A percentile compares a stretch with the other conserved stretches of the same genome.
Conservation (phyloP, 2,329 filamentous ascomycete genomes). For the Chalaropsis ovoidea region DNA sequence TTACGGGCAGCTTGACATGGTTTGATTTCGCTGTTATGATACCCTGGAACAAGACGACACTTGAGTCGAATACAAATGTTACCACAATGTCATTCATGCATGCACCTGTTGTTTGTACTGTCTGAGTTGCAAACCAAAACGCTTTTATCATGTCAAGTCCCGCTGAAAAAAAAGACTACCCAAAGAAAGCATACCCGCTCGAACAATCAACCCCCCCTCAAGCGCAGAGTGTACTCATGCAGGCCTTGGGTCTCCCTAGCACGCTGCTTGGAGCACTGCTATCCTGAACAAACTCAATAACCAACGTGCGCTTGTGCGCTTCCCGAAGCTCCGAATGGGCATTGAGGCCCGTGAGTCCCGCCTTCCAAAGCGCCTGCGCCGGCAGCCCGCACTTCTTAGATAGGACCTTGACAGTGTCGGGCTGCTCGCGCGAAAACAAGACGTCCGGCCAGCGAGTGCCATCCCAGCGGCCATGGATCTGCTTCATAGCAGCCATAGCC, state of each 20-base stretch:
- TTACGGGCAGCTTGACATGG: not conserved
- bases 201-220: not conserved
- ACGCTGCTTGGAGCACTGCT: not conserved
- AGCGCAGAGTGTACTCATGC: not conserved
- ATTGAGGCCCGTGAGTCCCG: constrained; percentile 3
- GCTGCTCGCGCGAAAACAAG: constrained; percentile 9
- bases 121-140: no score
- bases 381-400: constrained; percentile 4
- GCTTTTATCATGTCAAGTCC: no score
- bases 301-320: not conserved
- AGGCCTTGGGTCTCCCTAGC: not conserved
- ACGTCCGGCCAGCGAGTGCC: not conserved
- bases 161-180: no score
- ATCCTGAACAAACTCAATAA: constrained; percentile 4
- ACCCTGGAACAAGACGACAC: not conserved
- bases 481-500: not conserved
- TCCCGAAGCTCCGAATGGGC: not conserved
- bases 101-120: not conserved
- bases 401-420: not conserved
- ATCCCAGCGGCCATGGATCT: not conserved
- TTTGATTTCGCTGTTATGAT: not conserved
- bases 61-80: not conserved
- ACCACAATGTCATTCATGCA: not conserved
- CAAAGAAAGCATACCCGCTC: no score
- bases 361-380: constrained; percentile 1